Base-by-base conservation (phyloP, 2,329 filamentous ascomycete species). In the Fusarium armeniacum region DNA sequence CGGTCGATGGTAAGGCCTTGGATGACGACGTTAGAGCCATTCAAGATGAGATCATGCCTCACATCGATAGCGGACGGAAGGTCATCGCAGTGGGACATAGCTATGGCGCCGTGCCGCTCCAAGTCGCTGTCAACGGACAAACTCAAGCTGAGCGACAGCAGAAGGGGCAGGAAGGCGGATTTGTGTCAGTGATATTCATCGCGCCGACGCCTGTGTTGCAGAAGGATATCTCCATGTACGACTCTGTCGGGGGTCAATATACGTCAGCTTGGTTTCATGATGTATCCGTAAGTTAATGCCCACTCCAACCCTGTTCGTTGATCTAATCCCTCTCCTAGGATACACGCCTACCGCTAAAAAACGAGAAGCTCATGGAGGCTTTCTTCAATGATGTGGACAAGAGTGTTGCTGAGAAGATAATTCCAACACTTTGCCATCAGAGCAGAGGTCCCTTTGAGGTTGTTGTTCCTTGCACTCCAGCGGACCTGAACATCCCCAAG, bases 381-480 rank as follows among this genome's bases (percentile, higher is more conserved):
- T 71, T 72, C 16, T 69, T 69, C 5, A 50, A 22, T 1, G 70
- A 69, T 13, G 24, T 72, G 13, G 55, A 71, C 1, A n/a, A 65
- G 8, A 18, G 35, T 6, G 10, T 58, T 7, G 56, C 45, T 2
- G 47, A 61, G 24, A 49, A 73, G 6, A 32, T 62, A 0, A 43
- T 45, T 4, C 49, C 58, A 0, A 47, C 58, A 3, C 41, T 71
- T 26, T 60, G 67, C 4, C 40, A 66, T 32, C 67, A 73, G 11
- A 69, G 70, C 15, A 55, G 46, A 4, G 44, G 18, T 0, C 67
- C 67, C 1, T 72, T 69, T 1, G 55, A 71, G 20, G 43, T 54
- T 5, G n/a, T 36, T 0, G 22, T 73, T 2, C 20, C 43, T 2
- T 66, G 52, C 11, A 72, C 66, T 1, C 60, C 58, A 0, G 38